These are phyloP conservation scores for Colletotrichum sp. DNA, from an alignment of 2,329 filamentous ascomycete genomes.

Conservation along the genomic window DNA sequence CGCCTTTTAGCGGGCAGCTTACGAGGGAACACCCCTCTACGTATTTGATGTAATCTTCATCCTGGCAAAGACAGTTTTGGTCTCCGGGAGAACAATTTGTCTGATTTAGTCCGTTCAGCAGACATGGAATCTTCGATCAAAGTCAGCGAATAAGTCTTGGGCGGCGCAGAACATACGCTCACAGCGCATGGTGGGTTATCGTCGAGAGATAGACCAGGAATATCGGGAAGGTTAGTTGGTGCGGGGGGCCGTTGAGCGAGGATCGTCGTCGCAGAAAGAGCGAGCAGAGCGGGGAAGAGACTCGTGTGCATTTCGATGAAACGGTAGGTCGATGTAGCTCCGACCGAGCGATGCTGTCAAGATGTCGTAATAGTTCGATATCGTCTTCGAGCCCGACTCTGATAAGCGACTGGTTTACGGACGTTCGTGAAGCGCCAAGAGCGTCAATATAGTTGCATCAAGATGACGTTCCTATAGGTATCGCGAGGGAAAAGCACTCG, in stretches of 20 bases:
- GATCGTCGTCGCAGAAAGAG: not conserved
- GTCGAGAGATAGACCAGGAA: not conserved
- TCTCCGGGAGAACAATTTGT: not conserved
- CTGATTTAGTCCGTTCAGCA: not conserved
- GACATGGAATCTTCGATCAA: not conserved
- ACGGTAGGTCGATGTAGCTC: not conserved
- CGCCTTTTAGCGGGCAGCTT: conserved; percentile 1
- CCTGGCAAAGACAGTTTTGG: conserved; percentile 2
- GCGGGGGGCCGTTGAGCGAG: not conserved
- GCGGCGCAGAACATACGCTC: not conserved
- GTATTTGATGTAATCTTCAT: not conserved
- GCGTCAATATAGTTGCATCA: not conserved
- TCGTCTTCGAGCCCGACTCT: not conserved
- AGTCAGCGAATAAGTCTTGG: not conserved
- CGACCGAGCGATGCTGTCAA: not conserved
- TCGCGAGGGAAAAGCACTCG: not conserved
- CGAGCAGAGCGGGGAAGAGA: not conserved
- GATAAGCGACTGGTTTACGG: not conserved
- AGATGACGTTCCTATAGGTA: not conserved
- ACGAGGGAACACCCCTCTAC: not conserved
- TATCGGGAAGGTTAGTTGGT: not conserved
- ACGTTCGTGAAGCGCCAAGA: not conserved
- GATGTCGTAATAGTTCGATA: not conserved
- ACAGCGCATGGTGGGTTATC: conserved; percentile 5
- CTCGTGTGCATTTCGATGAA: not conserved